Base-by-base conservation (phyloP, 2,329 filamentous ascomycete species). In the Elsinoe ampelina region DNA sequence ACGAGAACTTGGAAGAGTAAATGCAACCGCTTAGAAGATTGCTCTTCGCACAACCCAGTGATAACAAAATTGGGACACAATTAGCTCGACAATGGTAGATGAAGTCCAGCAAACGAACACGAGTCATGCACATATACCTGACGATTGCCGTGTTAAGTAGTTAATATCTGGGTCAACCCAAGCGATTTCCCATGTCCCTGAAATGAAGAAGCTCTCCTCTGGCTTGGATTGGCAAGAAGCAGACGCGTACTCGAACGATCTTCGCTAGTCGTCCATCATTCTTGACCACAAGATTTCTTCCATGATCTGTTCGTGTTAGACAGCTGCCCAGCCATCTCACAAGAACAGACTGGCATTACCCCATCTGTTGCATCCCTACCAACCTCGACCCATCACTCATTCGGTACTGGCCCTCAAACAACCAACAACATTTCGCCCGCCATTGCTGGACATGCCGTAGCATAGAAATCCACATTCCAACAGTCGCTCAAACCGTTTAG, bases 401-500 rank as follows among this genome's bases (percentile, higher is more conserved):
- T 12, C 5, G 15, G 7, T 22, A 10, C 13, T 22, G 17, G 5
- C 1, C 22, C 35, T 10, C 35, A 38, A 13, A 13, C 17, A 20
- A 22, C 19, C 41, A 22, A 43, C 15, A 36, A 12, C 32, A 36
- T n/a, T 13, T 15, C 48, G 19, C 11, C 15, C 32, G 19, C 26
- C 17, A 11, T 26, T 38, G 6, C 13, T 19, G 19, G 15, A 39
- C 15, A 19, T 19, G n/a, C 48, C 34, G 17, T 30, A 52, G 8
- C 48, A 34, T 52, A 52, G 34, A 52, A 50, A 35, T 15, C 15
- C 26, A 22, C 35, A 13, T 39, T 52, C 48, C 26, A 52, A 20
- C 48, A 12, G 48, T 52, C 48, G 48, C 35, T 39, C 48, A 52
- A 52, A 26, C 54, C 41, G 54, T 56, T 48, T 47, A 34, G 30